Conservation (phyloP, 108 stramenopile genomes). For the Fragilariopsis cylindrus region DNA sequence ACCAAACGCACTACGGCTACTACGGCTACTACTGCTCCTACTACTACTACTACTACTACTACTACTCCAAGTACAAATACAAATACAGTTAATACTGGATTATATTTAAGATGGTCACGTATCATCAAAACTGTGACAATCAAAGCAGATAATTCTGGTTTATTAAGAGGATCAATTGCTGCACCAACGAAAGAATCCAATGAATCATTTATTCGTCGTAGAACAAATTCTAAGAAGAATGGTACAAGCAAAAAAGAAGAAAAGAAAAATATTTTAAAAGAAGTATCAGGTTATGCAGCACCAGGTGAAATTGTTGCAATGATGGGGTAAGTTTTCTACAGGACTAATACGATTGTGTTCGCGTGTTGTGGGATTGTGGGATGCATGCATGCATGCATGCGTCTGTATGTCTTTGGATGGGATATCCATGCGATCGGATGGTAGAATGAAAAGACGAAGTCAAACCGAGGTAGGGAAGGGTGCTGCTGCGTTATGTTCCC, state of each 20-base stretch:
- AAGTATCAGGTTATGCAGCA: conserved; percentile 61
- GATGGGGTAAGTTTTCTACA: conserved; percentile 48
- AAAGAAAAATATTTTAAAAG: conserved; percentile 54
- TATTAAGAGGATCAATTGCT: conserved; percentile 48
- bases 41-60: neutral
- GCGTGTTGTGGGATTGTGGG: too few species aligned
- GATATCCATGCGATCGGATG: too few species aligned
- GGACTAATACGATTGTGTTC: neutral
- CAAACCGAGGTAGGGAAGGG: too few species aligned
- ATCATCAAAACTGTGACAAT: conserved; percentile 47
- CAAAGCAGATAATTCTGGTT: conserved; percentile 29
- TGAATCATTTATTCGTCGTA: neutral
- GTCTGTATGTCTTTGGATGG: too few species aligned
- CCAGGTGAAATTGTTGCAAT: conserved; percentile 68
- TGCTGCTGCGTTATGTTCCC: too few species aligned
- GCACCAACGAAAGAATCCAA: conserved; percentile 4
- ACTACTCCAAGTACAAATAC: neutral
- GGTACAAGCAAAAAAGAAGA: neutral
- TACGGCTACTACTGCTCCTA: neutral
- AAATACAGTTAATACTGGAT: neutral
- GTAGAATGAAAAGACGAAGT: too few species aligned
- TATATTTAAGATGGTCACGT: conserved; percentile 45
- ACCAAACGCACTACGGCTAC: neutral
- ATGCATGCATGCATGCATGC: too few species aligned
- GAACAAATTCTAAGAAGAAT: neutral